Conservation (phyloP, 805 yeast species). For the Ogataea parapolymorpha region DNA sequence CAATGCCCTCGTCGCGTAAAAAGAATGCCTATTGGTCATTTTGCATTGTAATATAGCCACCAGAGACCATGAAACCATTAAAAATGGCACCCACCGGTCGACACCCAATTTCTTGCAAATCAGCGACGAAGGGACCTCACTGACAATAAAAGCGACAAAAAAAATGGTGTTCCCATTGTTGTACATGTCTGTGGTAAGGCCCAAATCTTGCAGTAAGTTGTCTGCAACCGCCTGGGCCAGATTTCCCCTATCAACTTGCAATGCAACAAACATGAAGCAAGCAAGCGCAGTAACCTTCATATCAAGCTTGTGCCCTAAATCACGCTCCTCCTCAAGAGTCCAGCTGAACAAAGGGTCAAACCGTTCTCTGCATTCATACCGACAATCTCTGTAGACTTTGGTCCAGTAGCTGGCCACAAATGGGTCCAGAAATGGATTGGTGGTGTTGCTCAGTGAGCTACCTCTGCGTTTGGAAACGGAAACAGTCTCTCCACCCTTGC, state of each 20-base stretch:
- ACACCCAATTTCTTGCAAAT: conserved; percentile 40
- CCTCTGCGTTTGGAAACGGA: not conserved
- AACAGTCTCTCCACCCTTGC: not conserved
- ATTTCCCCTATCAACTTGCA: conserved; percentile 43
- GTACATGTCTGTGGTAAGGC: conserved; percentile 39
- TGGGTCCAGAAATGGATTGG: conserved; percentile 29
- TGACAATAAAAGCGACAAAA: conserved; percentile 38
- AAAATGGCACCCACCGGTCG: conserved; percentile 33
- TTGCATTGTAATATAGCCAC: conserved; percentile 43
- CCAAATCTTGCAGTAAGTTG: conserved; percentile 39
- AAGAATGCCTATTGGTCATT: conserved; percentile 36
- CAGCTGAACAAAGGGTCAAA: conserved; percentile 38
- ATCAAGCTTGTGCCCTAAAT: conserved; percentile 33
- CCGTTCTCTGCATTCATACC: conserved; percentile 35
- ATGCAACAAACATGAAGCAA: conserved; percentile 40
- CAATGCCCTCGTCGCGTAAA: conserved; percentile 38
- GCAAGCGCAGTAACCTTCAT: conserved; percentile 40
- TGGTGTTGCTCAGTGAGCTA: conserved; percentile 2
- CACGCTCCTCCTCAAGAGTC: conserved; percentile 31
- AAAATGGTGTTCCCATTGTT: conserved; percentile 51
- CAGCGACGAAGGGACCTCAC: conserved; percentile 43
- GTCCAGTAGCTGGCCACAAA: conserved; percentile 33
- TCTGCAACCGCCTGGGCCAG: conserved; percentile 44
- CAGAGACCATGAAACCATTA: conserved; percentile 43
- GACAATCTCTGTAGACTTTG: conserved; percentile 29